Base-by-base conservation (phyloP, 1,139 yeast species). In the Blastobotrys ciferrii region DNA sequence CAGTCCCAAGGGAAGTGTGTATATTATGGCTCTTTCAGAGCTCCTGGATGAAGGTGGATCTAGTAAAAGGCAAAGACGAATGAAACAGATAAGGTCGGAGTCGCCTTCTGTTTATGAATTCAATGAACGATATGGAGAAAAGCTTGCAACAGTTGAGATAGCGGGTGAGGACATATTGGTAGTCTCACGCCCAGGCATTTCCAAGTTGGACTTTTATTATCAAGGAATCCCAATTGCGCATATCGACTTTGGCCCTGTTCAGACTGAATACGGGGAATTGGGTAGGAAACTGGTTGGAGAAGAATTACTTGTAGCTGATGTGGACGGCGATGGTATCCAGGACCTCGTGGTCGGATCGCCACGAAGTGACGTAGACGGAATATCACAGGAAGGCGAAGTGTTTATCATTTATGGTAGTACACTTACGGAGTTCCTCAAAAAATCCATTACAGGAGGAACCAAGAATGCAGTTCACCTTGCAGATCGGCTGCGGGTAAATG, bases 281-380 rank as follows among this genome's bases (percentile, higher is more conserved):
- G 81, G 81, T 0, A 41, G 56, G 1, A 77, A 77, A 50, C 64
- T 66, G 58, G 57, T 63, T 51, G 66, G 77, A 47, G 55, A 55
- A 37, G 38, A 59, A 1, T 55, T 72, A 20, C 50, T 57, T 0
- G 59, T 64, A 0, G 62, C 61, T 3, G 75, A 74, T 48, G 36
- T 69, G 7, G 67, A 69, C 53, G 60, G 58, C 2, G 72, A 70
- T 45, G 72, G 71, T 0, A 52, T 60, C 12, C 70, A 69, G 0
- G 80, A 76, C 39, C 54, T 80, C 17, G 48, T 76, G 1, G 57
- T 80, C 2, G 75, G 77, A 0, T 70, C 78, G 0, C 74, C 74
- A 5, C 67, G 63, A 45, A 66, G 71, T 11, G 75, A 75, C 49
- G 57, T 57, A 13, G 54, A 48, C 6, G 52, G 51, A 0, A 32